Percentiles rank a stretch among this genome's conserved stretches.
phyloP scores from a whole-genome alignment of 2,329 filamentous ascomycete genomes.

The Epichloe amarillans region DNA sequence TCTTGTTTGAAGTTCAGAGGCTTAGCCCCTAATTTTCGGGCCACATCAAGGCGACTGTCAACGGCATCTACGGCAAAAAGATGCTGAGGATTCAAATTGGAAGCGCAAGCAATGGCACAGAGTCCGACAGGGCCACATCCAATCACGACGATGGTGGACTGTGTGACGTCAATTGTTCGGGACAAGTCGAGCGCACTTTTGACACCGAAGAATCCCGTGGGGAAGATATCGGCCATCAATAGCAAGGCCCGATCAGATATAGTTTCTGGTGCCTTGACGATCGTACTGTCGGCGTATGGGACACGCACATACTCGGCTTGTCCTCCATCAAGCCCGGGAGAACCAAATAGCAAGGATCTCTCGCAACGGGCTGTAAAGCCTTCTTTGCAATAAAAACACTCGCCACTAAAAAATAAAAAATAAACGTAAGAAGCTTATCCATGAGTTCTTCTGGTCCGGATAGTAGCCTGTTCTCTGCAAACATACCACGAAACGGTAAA shows the following conservation, averaged over 20 bases:
- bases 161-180: constrained; percentile 17
- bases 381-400: constrained; percentile 75
- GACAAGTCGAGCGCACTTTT: constrained; percentile 61
- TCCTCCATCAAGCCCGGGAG: constrained; percentile 53
- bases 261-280: constrained; percentile 53
- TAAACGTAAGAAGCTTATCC: background rate
- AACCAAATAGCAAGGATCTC: constrained; percentile 58
- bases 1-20: constrained; percentile 65
- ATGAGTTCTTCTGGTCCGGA: background rate
- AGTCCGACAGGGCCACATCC: constrained; percentile 80
- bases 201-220: constrained; percentile 73
- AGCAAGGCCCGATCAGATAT: constrained; percentile 65
- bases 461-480: background rate
- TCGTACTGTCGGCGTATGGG: constrained; percentile 67
- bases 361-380: constrained; percentile 67
- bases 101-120: constrained; percentile 66
- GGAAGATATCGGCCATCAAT: constrained; percentile 89
- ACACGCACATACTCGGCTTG: constrained; percentile 77
- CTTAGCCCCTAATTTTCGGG: constrained; percentile 63
- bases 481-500: constrained; percentile 69
- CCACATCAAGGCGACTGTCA: constrained; percentile 59
- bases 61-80: constrained; percentile 72
- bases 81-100: constrained; percentile 62
- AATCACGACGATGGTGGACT: constrained; percentile 61
- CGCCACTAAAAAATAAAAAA: constrained; percentile 16